A percentile compares a stretch with the other conserved stretches of the same genome.
These are phyloP conservation scores for Pseudogymnoascus destructans DNA, from an alignment of 2,329 filamentous ascomycete species.

Conservation along the genomic window DNA sequence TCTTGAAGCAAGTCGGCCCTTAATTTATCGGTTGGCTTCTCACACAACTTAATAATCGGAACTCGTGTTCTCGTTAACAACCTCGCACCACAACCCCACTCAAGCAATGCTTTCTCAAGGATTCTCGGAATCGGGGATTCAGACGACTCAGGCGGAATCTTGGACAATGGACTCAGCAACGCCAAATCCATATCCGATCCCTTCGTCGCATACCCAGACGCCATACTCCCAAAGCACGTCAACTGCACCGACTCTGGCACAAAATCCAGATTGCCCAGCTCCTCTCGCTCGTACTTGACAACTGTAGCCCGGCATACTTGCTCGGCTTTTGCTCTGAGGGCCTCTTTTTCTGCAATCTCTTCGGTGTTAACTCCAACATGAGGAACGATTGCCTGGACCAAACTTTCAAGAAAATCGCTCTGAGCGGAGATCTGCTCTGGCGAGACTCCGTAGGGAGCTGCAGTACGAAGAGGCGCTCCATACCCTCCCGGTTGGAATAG, in stretches of 20 bases:
- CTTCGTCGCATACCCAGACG: slow-evolving; percentile 74
- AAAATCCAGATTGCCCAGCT: slow-evolving; percentile 33
- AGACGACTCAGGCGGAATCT: slow-evolving; percentile 37
- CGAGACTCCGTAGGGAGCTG: slow-evolving; percentile 12
- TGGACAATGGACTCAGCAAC: slow-evolving; percentile 52
- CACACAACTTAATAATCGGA: slow-evolving; percentile 78
- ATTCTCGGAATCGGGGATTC: slow-evolving; percentile 56
- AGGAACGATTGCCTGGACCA: slow-evolving; percentile 29
- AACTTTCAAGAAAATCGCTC: slow-evolving; percentile 34
- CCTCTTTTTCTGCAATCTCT: slow-evolving; percentile 59
- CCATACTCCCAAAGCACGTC: slow-evolving; percentile 69
- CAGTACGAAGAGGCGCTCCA: slow-evolving; percentile 11
- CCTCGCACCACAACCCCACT: slow-evolving; percentile 60
- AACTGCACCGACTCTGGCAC: slow-evolving; percentile 47
- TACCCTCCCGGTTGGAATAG: slow-evolving; percentile 21
- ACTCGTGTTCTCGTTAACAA: slow-evolving; percentile 68
- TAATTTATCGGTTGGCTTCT: slow-evolving; percentile 51
- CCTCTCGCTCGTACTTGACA: slow-evolving; percentile 35
- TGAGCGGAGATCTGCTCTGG: slow-evolving; percentile 37
- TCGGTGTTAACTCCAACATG: slow-evolving; percentile 41
- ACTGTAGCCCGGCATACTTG: slow-evolving; percentile 49
- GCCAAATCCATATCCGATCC: slow-evolving; percentile 87
- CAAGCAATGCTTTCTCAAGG: slow-evolving; percentile 61
- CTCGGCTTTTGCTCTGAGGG: slow-evolving; percentile 54
- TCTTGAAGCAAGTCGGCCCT: slow-evolving; percentile 48